These are phyloP conservation scores for Lachnellula arida DNA, from an alignment of 2,329 filamentous ascomycete genomes.

Conservation along the genomic window DNA sequence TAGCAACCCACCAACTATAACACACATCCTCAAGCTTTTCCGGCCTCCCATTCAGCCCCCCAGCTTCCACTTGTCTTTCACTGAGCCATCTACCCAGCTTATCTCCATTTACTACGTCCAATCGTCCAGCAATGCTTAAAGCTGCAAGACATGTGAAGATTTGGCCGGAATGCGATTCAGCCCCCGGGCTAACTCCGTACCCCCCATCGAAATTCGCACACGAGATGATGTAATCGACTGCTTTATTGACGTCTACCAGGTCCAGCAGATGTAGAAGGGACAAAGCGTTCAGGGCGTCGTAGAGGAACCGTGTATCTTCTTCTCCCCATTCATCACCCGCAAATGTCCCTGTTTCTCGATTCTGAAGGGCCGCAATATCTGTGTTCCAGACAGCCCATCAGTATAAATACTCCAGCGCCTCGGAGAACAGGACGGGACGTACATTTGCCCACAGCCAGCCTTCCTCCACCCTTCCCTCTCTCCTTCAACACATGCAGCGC, in stretches of 20 bases:
- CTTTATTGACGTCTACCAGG: constrained; percentile 73
- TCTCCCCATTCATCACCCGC: constrained; percentile 96
- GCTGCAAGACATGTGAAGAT: constrained; percentile 92
- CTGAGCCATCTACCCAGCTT: constrained; percentile 86
- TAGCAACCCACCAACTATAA: constrained; percentile 98
- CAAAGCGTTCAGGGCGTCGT: constrained; percentile 82
- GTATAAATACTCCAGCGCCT: constrained; percentile 8
- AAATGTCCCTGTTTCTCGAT: constrained; percentile 78
- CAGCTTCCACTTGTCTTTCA: constrained; percentile 81
- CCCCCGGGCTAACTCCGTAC: constrained; percentile 83
- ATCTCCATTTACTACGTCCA: constrained; percentile 79
- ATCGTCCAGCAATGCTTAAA: constrained; percentile 72
- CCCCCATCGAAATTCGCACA: constrained; percentile 95
- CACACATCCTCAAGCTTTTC: constrained; percentile 97
- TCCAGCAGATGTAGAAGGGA: constrained; percentile 73
- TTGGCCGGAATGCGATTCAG: constrained; percentile 92
- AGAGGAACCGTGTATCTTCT: constrained; percentile 90
- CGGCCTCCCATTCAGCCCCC: constrained; percentile 87
- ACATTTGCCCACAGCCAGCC: constrained; percentile 74
- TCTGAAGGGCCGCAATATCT: constrained; percentile 80
- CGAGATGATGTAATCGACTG: constrained; percentile 70
- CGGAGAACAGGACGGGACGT: constrained; percentile 35
- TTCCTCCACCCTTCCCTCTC: constrained; percentile 44
- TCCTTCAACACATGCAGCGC: constrained; percentile 79
- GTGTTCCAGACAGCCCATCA: constrained; percentile 1